Percentiles rank a stretch among this genome's conserved stretches.
These are phyloP conservation scores for Seiridium unicorne DNA, from an alignment of 2,329 filamentous ascomycete species.

Conservation along the genomic window DNA sequence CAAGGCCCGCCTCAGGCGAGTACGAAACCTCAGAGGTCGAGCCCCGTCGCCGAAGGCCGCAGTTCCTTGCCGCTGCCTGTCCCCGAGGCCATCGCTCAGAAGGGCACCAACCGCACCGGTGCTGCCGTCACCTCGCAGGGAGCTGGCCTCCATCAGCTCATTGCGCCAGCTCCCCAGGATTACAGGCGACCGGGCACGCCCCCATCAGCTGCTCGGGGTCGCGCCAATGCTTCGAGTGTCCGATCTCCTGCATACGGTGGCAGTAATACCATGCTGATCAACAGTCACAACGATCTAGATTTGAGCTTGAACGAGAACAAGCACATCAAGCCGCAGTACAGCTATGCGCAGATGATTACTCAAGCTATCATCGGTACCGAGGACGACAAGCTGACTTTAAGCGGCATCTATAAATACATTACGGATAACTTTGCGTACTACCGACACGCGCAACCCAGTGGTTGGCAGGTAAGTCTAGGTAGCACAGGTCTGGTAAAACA, in stretches of 20 bases:
- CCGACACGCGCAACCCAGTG: conserved; percentile 69
- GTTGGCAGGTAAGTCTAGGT: conserved; percentile 76
- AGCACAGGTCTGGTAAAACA: not conserved
- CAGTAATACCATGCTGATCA: conserved; percentile 43
- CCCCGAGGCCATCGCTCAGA: conserved; percentile 5
- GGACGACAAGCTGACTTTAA: conserved; percentile 86
- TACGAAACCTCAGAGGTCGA: conserved; percentile 17
- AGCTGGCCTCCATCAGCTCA: conserved; percentile 35
- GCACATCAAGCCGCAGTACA: conserved; percentile 92
- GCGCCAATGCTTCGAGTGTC: conserved; percentile 26
- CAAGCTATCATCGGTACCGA: conserved; percentile 87
- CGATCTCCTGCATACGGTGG: conserved; percentile 38
- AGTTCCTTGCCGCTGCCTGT: conserved; percentile 26
- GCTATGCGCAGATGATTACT: conserved; percentile 95
- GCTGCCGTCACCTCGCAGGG: not conserved
- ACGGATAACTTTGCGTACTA: conserved; percentile 92
- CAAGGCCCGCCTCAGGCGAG: conserved; percentile 28
- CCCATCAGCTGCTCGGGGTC: conserved; percentile 40
- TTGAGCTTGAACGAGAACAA: conserved; percentile 80
- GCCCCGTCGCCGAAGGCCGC: conserved; percentile 22
- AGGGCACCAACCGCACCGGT: not conserved
- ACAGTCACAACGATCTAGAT: conserved; percentile 59
- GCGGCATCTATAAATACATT: conserved; percentile 93
- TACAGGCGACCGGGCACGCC: conserved; percentile 62
- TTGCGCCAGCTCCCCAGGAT: conserved; percentile 59